Evolutionary conservation across 768 basidiomycete genomes (phyloP).

Genomic region (Auricularia heimuer): DNA sequence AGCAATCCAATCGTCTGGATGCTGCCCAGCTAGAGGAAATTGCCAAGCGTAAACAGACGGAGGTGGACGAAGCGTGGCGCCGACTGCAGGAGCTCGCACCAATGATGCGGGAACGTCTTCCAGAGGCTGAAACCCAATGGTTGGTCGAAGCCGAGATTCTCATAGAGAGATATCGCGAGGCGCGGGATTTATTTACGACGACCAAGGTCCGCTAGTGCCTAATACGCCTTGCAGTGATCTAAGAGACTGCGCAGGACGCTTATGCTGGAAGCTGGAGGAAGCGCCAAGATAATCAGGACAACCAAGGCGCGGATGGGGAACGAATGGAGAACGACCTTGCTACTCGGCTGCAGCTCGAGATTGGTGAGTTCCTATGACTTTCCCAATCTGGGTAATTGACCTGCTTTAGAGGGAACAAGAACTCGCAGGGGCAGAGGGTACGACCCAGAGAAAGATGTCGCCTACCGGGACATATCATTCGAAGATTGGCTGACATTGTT

Average conservation of each 20-base stretch:
- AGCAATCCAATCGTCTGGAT: conserved; percentile 39
- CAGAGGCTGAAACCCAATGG: conserved; percentile 60
- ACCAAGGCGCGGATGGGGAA: conserved; percentile 27
- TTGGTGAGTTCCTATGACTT: conserved; percentile 35
- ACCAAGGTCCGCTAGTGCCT: conserved; percentile 44
- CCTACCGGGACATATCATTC: conserved; percentile 74
- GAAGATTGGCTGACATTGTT: conserved; percentile 79
- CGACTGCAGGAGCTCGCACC: conserved; percentile 56
- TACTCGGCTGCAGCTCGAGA: conserved; percentile 62
- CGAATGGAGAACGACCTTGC: conserved; percentile 64
- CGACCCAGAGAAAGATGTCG: conserved; percentile 38
- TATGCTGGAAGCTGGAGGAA: too few relatives aligned
- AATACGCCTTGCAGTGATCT: background rate
- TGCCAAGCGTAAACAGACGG: conserved; percentile 57
- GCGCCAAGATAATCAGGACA: background rate
- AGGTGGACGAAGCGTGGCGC: conserved; percentile 48
- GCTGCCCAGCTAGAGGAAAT: conserved; percentile 50
- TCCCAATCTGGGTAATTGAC: background rate
- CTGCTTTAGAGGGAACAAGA: conserved; percentile 45
- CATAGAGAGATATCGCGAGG: conserved; percentile 83
- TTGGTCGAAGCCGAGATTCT: conserved; percentile 75
- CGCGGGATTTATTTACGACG: conserved; percentile 70
- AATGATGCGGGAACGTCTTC: conserved; percentile 36
- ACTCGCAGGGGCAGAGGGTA: conserved; percentile 29
- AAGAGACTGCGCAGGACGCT: too few relatives aligned